Evolutionary conservation across 495 filamentous ascomycete genomes (phyloP), one percentile per base, ranked within the genome.

Genomic region (Tuber magnatum): DNA sequence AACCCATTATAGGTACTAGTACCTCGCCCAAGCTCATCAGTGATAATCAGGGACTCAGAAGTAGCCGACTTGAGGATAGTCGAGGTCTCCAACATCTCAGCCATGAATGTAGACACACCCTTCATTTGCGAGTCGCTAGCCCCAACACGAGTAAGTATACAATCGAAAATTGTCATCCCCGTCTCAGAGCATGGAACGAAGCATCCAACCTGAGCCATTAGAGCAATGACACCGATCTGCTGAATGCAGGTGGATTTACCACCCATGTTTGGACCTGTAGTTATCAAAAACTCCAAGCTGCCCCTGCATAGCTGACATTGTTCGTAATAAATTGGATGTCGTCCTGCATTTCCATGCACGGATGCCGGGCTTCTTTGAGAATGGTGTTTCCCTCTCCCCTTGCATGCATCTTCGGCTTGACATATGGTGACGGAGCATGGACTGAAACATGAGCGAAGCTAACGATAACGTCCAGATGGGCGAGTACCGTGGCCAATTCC

Each of bases 1-100:
- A 99, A 99, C 9, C 95, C 95, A 84, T 99, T 96, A 83, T 99
- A 99, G 0, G 96, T 99, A 76, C 93, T 97, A 1, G 95, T 99
- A 71, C 95, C 95, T 74, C 95, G 92, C 41, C 95, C 95, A n/a
- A 99, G 90, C 84, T 99, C 95, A 84, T 99, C 96, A 80, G 98
- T 97, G 84, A 99, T 97, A 83, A 99, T 97, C 71, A 99, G 87
- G 8, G 91, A 94, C 80, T 98, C 95, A 12, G 90, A 90, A 2
- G 95, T 98, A 5, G 95, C 95, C 7, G 92, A 94, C 85, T 98
- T 98, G 82, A 99, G 91, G 77, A 99, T 99, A 81, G 97, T 97
- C 74, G 95, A 93, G 0, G 95, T 99, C 82, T 99, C 95, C 40
- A 99, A 88, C 95, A 99, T 99, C 85, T 99, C 95, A 0, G 96